Evolutionary conservation across 2,329 filamentous ascomycete species (phyloP).

Genomic region (Ophiocordyceps camponoti-leonardi): DNA sequence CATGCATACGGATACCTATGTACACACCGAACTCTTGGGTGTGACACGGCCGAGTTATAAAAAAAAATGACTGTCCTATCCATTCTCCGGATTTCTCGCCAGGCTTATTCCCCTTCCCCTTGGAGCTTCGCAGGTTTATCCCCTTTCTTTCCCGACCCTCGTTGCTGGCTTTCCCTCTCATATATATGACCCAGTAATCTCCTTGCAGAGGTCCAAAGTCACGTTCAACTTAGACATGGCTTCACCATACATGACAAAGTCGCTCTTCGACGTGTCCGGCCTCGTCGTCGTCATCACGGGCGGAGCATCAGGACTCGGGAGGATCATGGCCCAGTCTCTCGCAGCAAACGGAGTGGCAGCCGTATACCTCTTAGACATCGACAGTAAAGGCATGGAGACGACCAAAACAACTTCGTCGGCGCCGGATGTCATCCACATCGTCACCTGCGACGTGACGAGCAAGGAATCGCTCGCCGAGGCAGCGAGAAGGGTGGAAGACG

Average conservation of each 20-base stretch:
- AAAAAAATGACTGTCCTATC: no score
- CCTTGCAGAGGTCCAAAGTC: no score
- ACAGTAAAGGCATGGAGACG: neutral
- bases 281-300: neutral
- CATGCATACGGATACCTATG: no score
- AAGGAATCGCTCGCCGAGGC: neutral
- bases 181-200: no score
- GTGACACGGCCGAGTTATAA: no score
- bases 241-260: neutral
- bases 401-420: neutral
- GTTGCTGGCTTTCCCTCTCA: no score
- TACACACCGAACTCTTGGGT: no score
- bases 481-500: neutral
- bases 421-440: neutral
- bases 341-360: neutral
- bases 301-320: neutral
- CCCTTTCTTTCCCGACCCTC: no score
- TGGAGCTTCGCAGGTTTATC: no score
- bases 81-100: no score
- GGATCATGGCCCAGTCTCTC: neutral
- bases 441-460: neutral
- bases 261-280: neutral
- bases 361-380: neutral
- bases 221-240: neutral
- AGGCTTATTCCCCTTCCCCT: no score